These are phyloP conservation scores for Mycosphaerella sp. DNA, from an alignment of 2,329 filamentous ascomycete species.

Conservation along the genomic window DNA sequence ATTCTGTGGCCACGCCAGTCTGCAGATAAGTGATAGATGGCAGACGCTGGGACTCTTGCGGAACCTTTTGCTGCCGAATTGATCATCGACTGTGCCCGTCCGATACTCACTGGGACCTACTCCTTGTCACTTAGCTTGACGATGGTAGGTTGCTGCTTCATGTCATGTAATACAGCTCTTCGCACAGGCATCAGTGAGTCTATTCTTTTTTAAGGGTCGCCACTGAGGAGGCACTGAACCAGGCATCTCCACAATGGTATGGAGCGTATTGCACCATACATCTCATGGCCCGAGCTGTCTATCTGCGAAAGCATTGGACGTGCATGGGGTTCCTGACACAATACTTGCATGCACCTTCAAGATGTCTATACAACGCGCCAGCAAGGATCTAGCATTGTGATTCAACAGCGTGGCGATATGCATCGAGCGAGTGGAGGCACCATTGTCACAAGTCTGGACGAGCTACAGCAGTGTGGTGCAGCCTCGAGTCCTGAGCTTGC, in stretches of 20 bases:
- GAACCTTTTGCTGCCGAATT: not conserved
- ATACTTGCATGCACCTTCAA: not conserved
- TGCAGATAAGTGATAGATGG: not conserved
- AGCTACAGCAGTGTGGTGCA: constrained; percentile 20
- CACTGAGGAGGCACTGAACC: not conserved
- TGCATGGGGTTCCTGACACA: not conserved
- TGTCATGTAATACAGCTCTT: constrained; percentile 12
- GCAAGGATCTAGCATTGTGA: not conserved
- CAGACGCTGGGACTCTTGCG: not conserved
- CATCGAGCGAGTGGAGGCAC: constrained; percentile 1
- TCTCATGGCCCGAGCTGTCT: not conserved
- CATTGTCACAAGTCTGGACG: not conserved
- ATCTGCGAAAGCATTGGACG: not conserved
- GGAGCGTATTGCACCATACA: not conserved
- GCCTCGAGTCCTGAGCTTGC: not conserved
- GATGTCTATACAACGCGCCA: not conserved
- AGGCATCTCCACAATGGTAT: not conserved
- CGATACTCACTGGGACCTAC: not conserved
- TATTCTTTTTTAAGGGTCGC: not conserved
- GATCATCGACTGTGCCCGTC: not conserved
- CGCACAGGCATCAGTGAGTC: constrained; percentile 10
- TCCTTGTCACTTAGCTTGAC: not conserved
- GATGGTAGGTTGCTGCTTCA: constrained; percentile 3
- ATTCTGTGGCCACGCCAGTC: not conserved
- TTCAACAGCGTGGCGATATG: not conserved